A percentile compares a stretch with the other conserved stretches of the same genome.
These are phyloP conservation scores for Neofusicoccum ribis DNA, from an alignment of 2,329 filamentous ascomycete genomes.

Conservation along the genomic window DNA sequence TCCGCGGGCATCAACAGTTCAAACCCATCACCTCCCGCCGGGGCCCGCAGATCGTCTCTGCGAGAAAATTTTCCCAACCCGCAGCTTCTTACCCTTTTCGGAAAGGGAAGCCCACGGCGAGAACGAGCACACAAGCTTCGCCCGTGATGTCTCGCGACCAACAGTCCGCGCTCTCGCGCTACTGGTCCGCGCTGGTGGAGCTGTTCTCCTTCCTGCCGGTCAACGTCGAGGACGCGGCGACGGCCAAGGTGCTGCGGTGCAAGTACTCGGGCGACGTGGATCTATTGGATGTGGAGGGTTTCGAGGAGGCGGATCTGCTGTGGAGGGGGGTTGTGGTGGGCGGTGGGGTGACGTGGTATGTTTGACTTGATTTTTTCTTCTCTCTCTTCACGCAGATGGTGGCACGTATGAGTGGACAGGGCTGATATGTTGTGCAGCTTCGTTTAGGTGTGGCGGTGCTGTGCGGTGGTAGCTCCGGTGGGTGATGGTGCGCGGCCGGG, in stretches of 20 bases:
- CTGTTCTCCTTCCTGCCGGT: slow-evolving; percentile 8
- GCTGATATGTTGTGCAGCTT: not conserved
- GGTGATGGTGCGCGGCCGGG: no score
- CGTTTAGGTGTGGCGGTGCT: not conserved
- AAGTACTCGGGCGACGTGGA: slow-evolving; percentile 6
- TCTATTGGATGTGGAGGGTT: not conserved
- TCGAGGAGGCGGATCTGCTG: not conserved
- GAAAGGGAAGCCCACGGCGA: not conserved
- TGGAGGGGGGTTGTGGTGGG: slow-evolving; percentile 8
- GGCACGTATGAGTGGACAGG: not conserved
- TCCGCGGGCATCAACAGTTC: no score
- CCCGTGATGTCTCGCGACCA: not conserved
- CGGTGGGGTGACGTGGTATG: slow-evolving; percentile 7
- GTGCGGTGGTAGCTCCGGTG: no score
- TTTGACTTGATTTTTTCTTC: not conserved
- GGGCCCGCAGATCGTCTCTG: no score
- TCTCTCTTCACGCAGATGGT: not conserved
- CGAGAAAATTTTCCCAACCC: no score
- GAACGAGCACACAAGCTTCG: no score
- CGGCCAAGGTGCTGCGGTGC: not conserved
- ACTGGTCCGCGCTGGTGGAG: slow-evolving; percentile 2
- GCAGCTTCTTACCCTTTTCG: not conserved
- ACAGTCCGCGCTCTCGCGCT: not conserved
- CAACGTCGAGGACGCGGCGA: not conserved
- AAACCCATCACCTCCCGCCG: no score